A percentile compares a stretch with the other conserved stretches of the same genome.
phyloP scores from a whole-genome alignment of 2,329 filamentous ascomycete genomes.

The Neofusicoccum parvum region DNA sequence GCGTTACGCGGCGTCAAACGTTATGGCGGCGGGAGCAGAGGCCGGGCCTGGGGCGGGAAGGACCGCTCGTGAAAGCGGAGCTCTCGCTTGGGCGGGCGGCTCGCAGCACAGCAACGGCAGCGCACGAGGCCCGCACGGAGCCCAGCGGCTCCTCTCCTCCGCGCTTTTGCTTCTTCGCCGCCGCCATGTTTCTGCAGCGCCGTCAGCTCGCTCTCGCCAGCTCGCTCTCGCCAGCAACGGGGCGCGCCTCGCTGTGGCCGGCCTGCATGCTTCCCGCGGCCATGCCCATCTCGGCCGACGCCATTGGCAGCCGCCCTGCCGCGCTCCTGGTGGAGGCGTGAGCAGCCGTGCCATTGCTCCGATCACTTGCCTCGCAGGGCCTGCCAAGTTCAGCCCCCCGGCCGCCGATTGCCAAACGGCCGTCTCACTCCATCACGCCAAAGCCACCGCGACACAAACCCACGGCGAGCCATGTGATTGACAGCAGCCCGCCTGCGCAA shows the following conservation, averaged over 20 bases:
- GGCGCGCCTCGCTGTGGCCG: neutral
- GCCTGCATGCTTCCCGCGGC: neutral
- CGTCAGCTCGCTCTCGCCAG: neutral
- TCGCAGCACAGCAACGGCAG: no score
- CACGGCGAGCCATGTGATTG: slow-evolving; percentile 8
- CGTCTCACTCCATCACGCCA: neutral
- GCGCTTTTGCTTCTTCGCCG: neutral
- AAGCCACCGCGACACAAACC: slow-evolving; percentile 11
- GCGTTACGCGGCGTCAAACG: slow-evolving; percentile 6
- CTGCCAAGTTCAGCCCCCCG: neutral
- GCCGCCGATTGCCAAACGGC: neutral
- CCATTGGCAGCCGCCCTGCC: neutral
- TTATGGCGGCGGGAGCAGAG: neutral
- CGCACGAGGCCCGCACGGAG: neutral
- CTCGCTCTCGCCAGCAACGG: neutral
- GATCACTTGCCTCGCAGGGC: neutral
- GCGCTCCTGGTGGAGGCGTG: neutral
- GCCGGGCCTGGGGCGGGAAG: neutral
- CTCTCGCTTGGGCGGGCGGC: neutral
- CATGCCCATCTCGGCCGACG: slow-evolving; percentile 5
- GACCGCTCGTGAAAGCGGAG: slow-evolving; percentile 5
- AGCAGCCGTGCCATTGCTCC: neutral
- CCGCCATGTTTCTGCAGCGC: neutral
- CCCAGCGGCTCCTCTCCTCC: neutral
- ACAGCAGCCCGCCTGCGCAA: neutral